These are phyloP conservation scores for Cryptococcus neoformans DNA, from an alignment of 1,284 basidiomycete genomes.

Conservation along the genomic window DNA sequence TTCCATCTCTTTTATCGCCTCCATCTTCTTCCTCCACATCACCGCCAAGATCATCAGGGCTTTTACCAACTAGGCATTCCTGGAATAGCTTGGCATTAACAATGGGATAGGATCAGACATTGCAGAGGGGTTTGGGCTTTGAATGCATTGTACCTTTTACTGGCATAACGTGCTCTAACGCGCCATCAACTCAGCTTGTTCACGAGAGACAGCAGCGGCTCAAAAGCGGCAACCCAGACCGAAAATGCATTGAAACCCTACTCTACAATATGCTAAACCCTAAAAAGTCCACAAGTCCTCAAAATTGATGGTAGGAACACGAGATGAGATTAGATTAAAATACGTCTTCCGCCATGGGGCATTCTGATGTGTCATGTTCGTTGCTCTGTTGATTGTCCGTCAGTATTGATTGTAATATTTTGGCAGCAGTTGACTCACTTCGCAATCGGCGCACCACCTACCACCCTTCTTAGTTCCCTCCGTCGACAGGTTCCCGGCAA, in stretches of 20 bases:
- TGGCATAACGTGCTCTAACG: too few species aligned
- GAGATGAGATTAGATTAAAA: constrained; percentile 20
- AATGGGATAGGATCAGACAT: not conserved
- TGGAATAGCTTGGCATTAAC: not conserved
- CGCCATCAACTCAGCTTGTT: too few species aligned
- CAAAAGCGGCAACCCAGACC: too few species aligned
- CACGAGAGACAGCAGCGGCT: too few species aligned
- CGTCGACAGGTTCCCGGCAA: constrained; percentile 30
- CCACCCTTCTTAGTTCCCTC: constrained; percentile 22
- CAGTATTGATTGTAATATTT: not conserved
- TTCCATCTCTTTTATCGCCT: constrained; percentile 95
- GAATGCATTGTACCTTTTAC: too few species aligned
- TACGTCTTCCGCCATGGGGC: constrained; percentile 47
- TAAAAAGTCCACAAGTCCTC: too few species aligned
- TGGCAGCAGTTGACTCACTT: constrained; percentile 28
- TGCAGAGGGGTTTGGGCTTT: not conserved
- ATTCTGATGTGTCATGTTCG: constrained; percentile 45
- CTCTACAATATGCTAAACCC: too few species aligned
- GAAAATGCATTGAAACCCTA: too few species aligned
- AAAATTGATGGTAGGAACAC: not conserved
- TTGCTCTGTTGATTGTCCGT: constrained; percentile 27
- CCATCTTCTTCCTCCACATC: constrained; percentile 99
- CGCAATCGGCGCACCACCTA: constrained; percentile 48
- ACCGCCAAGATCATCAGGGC: constrained; percentile 89
- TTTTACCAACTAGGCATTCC: constrained; percentile 67